These are phyloP conservation scores for Alternaria metachromatica DNA, from an alignment of 2,329 filamentous ascomycete genomes.

Conservation along the genomic window DNA sequence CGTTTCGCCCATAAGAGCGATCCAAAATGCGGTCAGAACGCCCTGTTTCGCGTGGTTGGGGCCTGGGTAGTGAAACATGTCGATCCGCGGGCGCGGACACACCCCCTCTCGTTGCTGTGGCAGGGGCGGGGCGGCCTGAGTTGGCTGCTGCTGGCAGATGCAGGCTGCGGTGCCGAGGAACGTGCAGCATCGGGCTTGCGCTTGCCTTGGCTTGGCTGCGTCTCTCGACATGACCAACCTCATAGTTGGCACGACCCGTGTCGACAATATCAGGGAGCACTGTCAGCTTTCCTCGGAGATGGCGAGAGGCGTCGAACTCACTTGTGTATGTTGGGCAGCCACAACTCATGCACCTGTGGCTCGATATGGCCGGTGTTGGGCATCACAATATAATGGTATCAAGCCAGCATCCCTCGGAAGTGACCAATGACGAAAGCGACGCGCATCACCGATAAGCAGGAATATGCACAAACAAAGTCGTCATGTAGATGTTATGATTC, in stretches of 20 bases:
- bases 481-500: slow-evolving; percentile 4
- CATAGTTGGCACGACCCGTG: neutral
- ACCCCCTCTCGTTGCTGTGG: neutral
- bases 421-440: neutral
- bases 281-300: slow-evolving; percentile 4
- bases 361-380: slow-evolving; percentile 1
- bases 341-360: slow-evolving; percentile 1
- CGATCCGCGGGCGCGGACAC: slow-evolving; percentile 7
- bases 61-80: slow-evolving; percentile 1
- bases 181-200: neutral
- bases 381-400: neutral
- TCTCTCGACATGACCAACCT: slow-evolving; percentile 1
- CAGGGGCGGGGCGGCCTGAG: slow-evolving; percentile 1
- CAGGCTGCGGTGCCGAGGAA: neutral
- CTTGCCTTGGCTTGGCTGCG: neutral
- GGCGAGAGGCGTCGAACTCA: neutral
- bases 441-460: neutral
- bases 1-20: neutral
- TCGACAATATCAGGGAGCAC: neutral
- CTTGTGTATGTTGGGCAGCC: slow-evolving; percentile 9
- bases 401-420: neutral
- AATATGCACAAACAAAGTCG: neutral
- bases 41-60: neutral
- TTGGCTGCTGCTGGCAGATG: neutral
- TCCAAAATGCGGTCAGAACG: neutral